These are phyloP conservation scores for Grosmannia serpens DNA, from an alignment of 2,329 filamentous ascomycete genomes.

Conservation along the genomic window DNA sequence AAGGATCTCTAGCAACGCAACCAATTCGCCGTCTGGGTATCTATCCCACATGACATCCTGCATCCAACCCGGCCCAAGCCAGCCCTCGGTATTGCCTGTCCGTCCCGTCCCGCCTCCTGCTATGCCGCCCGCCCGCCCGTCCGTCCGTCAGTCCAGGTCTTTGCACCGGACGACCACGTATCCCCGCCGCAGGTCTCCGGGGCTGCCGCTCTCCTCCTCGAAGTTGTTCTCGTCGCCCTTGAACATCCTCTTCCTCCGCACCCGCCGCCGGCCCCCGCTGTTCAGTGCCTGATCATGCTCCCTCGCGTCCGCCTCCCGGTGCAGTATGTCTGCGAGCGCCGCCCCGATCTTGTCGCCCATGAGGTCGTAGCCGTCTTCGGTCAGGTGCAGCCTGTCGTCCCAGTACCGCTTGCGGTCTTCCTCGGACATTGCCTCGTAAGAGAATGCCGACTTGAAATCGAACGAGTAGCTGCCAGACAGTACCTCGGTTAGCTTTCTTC, in stretches of 20 bases:
- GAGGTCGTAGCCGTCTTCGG: conserved; percentile 45
- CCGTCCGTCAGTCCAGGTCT: conserved; percentile 34
- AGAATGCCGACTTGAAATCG: conserved; percentile 43
- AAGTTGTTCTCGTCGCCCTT: conserved; percentile 28
- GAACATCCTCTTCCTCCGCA: conserved; percentile 14
- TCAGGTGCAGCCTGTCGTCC: conserved; percentile 51
- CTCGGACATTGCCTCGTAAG: conserved; percentile 37
- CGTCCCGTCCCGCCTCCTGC: neutral
- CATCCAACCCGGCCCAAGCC: neutral
- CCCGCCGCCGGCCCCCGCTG: conserved; percentile 4
- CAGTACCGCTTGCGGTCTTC: conserved; percentile 38
- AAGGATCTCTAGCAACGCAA: neutral
- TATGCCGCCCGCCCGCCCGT: neutral
- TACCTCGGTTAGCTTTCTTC: neutral
- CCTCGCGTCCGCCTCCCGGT: conserved; percentile 19
- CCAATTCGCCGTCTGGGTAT: neutral
- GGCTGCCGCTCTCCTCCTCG: conserved; percentile 39
- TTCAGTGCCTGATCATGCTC: conserved; percentile 3
- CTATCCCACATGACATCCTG: neutral
- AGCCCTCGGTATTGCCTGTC: neutral
- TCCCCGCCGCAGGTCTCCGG: conserved; percentile 34
- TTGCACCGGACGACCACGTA: conserved; percentile 42
- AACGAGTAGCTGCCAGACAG: conserved; percentile 35
- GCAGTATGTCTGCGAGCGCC: conserved; percentile 34
- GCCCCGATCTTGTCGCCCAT: conserved; percentile 48